Percentiles rank a stretch among this genome's conserved stretches.
These are phyloP conservation scores for Phytophthora uliginosa DNA, from an alignment of 352 stramenopile genomes.

Conservation along the genomic window DNA sequence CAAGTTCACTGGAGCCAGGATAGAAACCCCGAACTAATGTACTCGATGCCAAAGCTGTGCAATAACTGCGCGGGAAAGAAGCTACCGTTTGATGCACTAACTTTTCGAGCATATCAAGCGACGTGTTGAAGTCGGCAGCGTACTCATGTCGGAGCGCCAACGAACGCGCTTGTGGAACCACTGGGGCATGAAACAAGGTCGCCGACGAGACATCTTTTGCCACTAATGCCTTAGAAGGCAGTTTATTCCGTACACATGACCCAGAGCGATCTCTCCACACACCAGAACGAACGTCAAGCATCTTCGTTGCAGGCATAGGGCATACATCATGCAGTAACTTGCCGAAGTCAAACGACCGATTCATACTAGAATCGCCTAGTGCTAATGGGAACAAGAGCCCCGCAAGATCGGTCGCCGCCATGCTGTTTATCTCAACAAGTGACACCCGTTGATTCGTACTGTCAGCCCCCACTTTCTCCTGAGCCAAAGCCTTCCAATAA, in stretches of 20 bases:
- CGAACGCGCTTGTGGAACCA: constrained; percentile 26
- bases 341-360: constrained; percentile 60
- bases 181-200: constrained; percentile 37
- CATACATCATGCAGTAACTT: constrained; percentile 71
- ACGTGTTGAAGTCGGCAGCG: constrained; percentile 10
- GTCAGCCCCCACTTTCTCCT: constrained; percentile 4
- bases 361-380: constrained; percentile 7
- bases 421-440: constrained; percentile 68
- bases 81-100: constrained; percentile 33
- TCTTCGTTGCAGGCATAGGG: constrained; percentile 65
- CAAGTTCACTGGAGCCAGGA: constrained; percentile 8
- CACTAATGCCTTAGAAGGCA: constrained; percentile 9
- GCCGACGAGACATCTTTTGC: constrained; percentile 14
- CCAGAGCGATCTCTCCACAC: constrained; percentile 31
- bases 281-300: constrained; percentile 72
- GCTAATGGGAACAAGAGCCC: constrained; percentile 64
- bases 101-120: constrained; percentile 26
- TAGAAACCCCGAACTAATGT: constrained; percentile 39
- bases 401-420: constrained; percentile 67
- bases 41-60: constrained; percentile 31
- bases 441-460: constrained; percentile 41
- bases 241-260: constrained; percentile 14
- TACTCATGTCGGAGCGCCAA: constrained; percentile 22
- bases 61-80: constrained; percentile 31
- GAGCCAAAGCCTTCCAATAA: constrained; percentile 62